Evolutionary conservation across 139 green algal genomes (phyloP), one percentile per base, ranked within the genome.

Genomic region (Desmodesmus armatus): DNA sequence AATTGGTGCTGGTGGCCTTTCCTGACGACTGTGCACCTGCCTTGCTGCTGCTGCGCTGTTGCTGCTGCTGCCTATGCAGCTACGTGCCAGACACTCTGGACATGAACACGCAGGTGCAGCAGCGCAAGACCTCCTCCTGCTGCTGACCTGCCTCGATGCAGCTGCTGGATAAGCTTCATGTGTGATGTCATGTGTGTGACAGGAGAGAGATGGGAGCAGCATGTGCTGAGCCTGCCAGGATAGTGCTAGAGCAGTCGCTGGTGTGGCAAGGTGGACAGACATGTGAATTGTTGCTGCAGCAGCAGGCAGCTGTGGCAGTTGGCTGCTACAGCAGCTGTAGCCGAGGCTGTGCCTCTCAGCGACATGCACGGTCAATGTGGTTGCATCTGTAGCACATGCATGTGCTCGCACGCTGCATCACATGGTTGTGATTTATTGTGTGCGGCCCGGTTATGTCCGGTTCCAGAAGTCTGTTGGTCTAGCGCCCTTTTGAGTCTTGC

Each of bases 21-120:
- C 21, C 31, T 81, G n/a, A n/a, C n/a, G 55, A 19, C n/a, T 77
- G 37, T 7, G 39, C 67, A 77, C 13, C 58, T 55, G 33, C 78
- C 33, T 44, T 29, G 17, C 6, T 53, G 37, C 40, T 58, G 78
- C 60, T 39, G 40, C 33, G 21, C 40, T 62, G 35, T 25, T 51
- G 33, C 31, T 70, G 55, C 41, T 65, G 2, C 11, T 72, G 21
- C 33, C 55, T 71, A 35, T 73, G 31, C 90, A 95, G 91, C 70
- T 99, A 97, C 81, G 87, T 98, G 17, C 96, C 97, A 9, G 97
- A 99, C 49, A 98, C 94, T 0, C 93, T 99, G 63, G 96, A 99
- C 88, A 92, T 99, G 85, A 97, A 96, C 75, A 94, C 94, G 0
- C 69, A 87, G 2, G 87, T 91, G 13, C 75, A 74, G 13, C 82